These are phyloP conservation scores for Fragaria iinumae DNA, from an alignment of 306 rosid species.

Conservation along the genomic window DNA sequence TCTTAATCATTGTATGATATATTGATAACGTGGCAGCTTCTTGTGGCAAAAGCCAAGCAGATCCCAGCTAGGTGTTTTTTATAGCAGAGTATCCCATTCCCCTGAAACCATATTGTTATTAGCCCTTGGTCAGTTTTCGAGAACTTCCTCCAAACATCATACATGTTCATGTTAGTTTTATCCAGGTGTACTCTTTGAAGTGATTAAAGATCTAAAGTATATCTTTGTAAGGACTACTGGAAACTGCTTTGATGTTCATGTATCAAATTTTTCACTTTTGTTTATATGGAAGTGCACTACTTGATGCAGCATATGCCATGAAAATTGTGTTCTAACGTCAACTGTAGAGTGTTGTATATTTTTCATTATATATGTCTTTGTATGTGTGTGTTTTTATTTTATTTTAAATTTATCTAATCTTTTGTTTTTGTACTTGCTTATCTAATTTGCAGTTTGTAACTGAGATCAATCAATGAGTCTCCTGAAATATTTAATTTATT, in stretches of 20 bases:
- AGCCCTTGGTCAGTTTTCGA: not conserved
- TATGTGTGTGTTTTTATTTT: no score
- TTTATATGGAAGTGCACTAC: not conserved
- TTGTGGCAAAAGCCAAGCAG: not conserved
- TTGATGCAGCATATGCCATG: not conserved
- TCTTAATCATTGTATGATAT: not conserved
- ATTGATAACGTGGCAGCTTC: not conserved
- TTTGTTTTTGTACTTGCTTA: not conserved
- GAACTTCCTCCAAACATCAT: not conserved
- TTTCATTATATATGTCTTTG: no score
- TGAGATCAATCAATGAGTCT: no score
- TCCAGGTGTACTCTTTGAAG: no score
- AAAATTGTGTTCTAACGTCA: not conserved
- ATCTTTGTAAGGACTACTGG: not conserved
- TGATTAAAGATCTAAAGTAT: no score
- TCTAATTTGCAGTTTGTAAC: not conserved
- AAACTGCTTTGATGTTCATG: not conserved
- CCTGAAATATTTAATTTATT: no score
- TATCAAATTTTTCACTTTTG: no score
- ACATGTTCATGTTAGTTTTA: no score
- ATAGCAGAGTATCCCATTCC: not conserved
- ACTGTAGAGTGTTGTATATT: not conserved
- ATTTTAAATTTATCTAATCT: not conserved
- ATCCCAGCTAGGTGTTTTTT: not conserved
- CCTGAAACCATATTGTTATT: not conserved